Conservation (phyloP, 495 filamentous ascomycete species). For the Daldinia grandis region DNA sequence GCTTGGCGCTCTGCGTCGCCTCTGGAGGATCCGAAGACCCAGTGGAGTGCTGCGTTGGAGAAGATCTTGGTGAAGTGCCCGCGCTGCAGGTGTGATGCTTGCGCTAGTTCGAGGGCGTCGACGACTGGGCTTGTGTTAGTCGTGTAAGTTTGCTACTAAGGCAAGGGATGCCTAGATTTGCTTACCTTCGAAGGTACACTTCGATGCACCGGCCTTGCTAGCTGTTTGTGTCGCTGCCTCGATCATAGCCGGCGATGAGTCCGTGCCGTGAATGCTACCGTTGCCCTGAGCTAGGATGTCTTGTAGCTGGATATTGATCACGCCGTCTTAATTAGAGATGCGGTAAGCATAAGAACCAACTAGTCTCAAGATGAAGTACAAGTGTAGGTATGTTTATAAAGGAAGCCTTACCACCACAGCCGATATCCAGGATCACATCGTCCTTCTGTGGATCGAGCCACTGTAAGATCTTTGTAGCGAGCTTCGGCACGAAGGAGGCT, state of each 20-base stretch:
- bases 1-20: constrained; percentile 21
- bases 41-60: constrained; percentile 82
- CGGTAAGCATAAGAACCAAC: not conserved
- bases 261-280: constrained; percentile 67
- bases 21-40: constrained; percentile 66
- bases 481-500: constrained; percentile 76
- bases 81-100: constrained; percentile 35
- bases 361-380: not conserved
- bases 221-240: constrained; percentile 54
- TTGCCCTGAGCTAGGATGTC: constrained; percentile 50
- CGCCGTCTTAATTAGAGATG: constrained; percentile 58
- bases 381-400: not conserved
- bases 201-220: constrained; percentile 32
- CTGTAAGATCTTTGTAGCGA: constrained; percentile 69
- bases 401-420: constrained; percentile 67
- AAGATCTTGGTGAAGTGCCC: constrained; percentile 69
- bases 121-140: constrained; percentile 38
- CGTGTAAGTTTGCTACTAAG: not conserved
- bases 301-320: constrained; percentile 66
- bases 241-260: constrained; percentile 74
- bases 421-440: constrained; percentile 75
- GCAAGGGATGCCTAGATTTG: not conserved
- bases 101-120: constrained; percentile 47
- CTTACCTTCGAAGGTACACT: constrained; percentile 57
- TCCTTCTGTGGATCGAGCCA: constrained; percentile 68